A percentile compares a stretch with the other conserved stretches of the same genome.
Evolutionary conservation across 805 yeast species (phyloP).

Genomic region (Suhomyces pyralidae): DNA sequence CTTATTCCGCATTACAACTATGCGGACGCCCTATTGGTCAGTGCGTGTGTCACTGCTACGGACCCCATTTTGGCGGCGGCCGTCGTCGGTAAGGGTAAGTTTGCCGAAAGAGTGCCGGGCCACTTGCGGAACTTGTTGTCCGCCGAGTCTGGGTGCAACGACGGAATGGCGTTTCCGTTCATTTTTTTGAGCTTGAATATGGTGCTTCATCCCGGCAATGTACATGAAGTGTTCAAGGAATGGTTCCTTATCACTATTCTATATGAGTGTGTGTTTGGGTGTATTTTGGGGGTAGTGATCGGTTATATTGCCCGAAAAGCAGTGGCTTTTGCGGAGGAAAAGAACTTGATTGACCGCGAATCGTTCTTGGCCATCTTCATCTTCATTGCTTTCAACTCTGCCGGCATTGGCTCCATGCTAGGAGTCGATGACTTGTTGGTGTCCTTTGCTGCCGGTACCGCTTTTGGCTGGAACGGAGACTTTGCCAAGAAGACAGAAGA

Average conservation of each 20-base stretch:
- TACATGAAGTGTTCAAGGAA: conserved; percentile 67
- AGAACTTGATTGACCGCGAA: conserved; percentile 76
- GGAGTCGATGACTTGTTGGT: conserved; percentile 89
- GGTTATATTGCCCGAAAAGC: conserved; percentile 71
- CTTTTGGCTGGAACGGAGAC: conserved; percentile 93
- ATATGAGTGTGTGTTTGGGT: conserved; percentile 81
- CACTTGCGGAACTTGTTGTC: conserved; percentile 79
- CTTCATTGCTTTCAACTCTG: conserved; percentile 76
- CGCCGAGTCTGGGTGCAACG: conserved; percentile 89
- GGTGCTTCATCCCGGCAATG: conserved; percentile 62
- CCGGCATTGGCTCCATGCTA: conserved; percentile 83
- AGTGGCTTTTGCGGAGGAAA: conserved; percentile 69
- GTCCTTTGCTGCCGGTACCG: conserved; percentile 89
- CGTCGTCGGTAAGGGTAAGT: conserved; percentile 90
- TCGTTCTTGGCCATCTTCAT: conserved; percentile 83
- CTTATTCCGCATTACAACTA: conserved; percentile 72
- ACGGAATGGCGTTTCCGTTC: conserved; percentile 95
- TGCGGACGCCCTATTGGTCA: conserved; percentile 65
- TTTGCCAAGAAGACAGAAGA: conserved; percentile 80
- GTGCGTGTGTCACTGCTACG: conserved; percentile 92
- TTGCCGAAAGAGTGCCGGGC: conserved; percentile 90
- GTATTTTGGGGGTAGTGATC: conserved; percentile 65
- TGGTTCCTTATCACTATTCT: conserved; percentile 76
- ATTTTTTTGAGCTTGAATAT: conserved; percentile 67
- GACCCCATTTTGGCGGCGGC: conserved; percentile 96